A percentile compares a stretch with the other conserved stretches of the same genome.
Conservation (phyloP, 2,329 filamentous ascomycete genomes). For the Colletotrichum sp. region DNA sequence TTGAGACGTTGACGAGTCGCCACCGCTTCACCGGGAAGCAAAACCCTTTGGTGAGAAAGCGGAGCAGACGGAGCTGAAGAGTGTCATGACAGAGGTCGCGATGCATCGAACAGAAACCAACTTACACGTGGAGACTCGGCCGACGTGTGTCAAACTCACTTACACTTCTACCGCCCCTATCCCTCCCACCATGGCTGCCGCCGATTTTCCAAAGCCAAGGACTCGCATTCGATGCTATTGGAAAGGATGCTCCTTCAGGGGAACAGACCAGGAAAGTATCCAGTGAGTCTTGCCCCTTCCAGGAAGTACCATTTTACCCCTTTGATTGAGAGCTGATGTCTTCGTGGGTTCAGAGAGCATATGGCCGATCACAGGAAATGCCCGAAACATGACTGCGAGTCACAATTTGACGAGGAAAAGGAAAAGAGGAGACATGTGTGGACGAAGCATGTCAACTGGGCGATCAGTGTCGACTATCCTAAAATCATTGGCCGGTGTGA, state of each 20-base stretch:
- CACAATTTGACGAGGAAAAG: neutral
- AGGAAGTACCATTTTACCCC: accelerated
- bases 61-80: neutral
- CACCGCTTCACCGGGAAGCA: neutral
- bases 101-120: accelerated
- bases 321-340: neutral
- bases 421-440: neutral
- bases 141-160: accelerated
- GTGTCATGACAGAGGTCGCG: accelerated
- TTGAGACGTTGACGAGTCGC: neutral
- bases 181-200: accelerated
- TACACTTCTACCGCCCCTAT: neutral
- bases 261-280: accelerated
- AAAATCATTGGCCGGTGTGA: neutral
- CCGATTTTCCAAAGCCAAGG: neutral
- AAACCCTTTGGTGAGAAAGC: neutral
- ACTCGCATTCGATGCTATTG: neutral
- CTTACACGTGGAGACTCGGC: accelerated
- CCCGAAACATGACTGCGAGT: neutral
- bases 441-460: neutral
- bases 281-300: accelerated
- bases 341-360: neutral
- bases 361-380: neutral
- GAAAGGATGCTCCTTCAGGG: neutral
- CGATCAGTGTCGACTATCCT: neutral